Base-by-base conservation (phyloP, 352 stramenopile species). In the Phytophthora chlamydospora region DNA sequence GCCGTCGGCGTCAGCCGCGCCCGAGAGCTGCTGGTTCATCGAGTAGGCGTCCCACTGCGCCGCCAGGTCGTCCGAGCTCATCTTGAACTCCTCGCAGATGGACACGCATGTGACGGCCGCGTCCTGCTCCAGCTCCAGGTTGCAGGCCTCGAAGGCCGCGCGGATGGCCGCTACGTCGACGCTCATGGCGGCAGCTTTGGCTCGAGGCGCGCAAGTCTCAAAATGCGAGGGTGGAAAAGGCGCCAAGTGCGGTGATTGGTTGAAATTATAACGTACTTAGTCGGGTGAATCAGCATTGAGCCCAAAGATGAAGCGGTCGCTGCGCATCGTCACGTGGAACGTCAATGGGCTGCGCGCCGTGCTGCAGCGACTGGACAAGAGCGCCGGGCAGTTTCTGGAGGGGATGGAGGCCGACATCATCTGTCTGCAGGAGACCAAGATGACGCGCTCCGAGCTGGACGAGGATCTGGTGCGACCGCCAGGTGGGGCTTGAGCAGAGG, bases 401-500 rank as follows among this genome's bases (percentile, higher is more conserved):
- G 71, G 48, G 10, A 68, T 93, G 16, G 63, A 83, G 0, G 85
- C 85, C 0, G 85, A 94, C 42, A 76, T 96, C 12, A 58, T 93
- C 16, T 96, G 88, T 59, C 75, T 96, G 57, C 88, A 96, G 62
- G 88, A 96, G 68, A 95, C 88, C 27, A 96, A 96, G 51, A 73
- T 91, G 47, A 94, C 88, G 59, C 85, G 86, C 47, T 85, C 79
- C 6, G 88, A 95, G 55, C 71, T 96, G 12, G 85, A 91, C 32
- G 71, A 93, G 40, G 83, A 93, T 13, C 68, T 95, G 19, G 88
- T 83, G 24, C 76, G 84, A 7, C 85, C 85, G 2, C 32, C 63
- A 55, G 84, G 84, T 88, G 42, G 31, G 41, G 31, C 4, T 16
- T 29, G 13, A 10, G n/a, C 14, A 6, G 29, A 48, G 33, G 12